Percentiles rank a stretch among this genome's conserved stretches.
These are phyloP conservation scores for Aureobasidium sp. DNA, from an alignment of 2,329 filamentous ascomycete genomes.

Conservation along the genomic window DNA sequence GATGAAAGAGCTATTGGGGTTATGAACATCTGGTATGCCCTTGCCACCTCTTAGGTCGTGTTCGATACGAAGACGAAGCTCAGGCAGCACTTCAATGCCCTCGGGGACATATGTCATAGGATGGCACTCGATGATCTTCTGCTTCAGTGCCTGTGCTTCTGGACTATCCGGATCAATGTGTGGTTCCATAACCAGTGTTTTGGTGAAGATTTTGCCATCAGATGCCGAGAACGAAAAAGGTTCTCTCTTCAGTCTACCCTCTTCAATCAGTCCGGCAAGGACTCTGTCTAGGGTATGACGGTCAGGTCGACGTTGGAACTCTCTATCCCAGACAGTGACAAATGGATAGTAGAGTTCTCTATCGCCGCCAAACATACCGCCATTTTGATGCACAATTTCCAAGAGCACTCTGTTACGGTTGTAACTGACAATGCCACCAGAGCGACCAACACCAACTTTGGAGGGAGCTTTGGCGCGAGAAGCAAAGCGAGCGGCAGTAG, in stretches of 20 bases:
- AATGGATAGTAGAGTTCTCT: slow-evolving; percentile 51
- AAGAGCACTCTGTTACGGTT: slow-evolving; percentile 46
- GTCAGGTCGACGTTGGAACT: slow-evolving; percentile 41
- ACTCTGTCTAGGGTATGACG: slow-evolving; percentile 45
- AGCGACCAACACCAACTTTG: slow-evolving; percentile 20
- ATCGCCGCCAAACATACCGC: slow-evolving; percentile 50
- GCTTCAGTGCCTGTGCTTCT: slow-evolving; percentile 42
- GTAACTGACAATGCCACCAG: slow-evolving; percentile 38
- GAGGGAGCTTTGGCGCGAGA: not conserved
- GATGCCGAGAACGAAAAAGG: slow-evolving; percentile 44
- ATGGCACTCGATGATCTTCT: slow-evolving; percentile 42
- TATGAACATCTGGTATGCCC: not conserved
- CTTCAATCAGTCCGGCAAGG: slow-evolving; percentile 44
- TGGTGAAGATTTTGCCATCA: slow-evolving; percentile 43
- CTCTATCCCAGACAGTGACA: slow-evolving; percentile 44
- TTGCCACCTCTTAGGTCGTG: not conserved
- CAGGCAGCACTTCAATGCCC: slow-evolving; percentile 33
- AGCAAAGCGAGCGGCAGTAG: not conserved
- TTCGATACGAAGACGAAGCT: slow-evolving; percentile 21
- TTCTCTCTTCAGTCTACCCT: slow-evolving; percentile 46
- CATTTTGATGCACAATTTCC: slow-evolving; percentile 47
- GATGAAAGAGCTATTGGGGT: slow-evolving; percentile 20
- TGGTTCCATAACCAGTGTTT: slow-evolving; percentile 43
- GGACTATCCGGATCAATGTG: slow-evolving; percentile 39
- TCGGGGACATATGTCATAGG: slow-evolving; percentile 40